phyloP scores from a whole-genome alignment of 2,329 filamentous ascomycete genomes.

The Spiromastix sp. region DNA sequence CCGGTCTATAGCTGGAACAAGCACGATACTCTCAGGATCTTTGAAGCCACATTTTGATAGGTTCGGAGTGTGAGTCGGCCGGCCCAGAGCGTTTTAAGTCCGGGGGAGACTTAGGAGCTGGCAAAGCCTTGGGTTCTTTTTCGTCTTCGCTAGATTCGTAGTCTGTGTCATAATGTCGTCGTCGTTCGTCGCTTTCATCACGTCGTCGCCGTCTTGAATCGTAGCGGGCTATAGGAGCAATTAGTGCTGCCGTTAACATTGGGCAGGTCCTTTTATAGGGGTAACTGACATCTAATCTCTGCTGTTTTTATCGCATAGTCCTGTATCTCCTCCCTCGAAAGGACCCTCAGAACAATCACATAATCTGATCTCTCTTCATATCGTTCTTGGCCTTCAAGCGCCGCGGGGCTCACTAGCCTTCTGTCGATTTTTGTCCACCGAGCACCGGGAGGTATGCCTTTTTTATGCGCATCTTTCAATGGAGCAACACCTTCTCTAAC shows the following conservation, averaged over 20 bases:
- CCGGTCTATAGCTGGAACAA: too few relatives aligned
- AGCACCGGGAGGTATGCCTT: slow-evolving; percentile 66
- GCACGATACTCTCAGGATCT: too few relatives aligned
- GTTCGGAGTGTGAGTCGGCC: neutral
- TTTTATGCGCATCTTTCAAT: slow-evolving; percentile 75
- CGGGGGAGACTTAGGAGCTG: slow-evolving; percentile 1
- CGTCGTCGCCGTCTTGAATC: slow-evolving; percentile 1
- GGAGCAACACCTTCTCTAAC: slow-evolving; percentile 84
- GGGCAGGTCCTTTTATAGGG: neutral
- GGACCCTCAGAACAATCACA: slow-evolving; percentile 80
- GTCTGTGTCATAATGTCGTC: neutral
- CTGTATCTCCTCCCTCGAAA: slow-evolving; percentile 84
- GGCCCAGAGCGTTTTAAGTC: neutral
- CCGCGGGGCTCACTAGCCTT: slow-evolving; percentile 79
- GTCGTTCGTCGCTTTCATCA: too few relatives aligned
- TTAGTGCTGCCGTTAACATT: neutral
- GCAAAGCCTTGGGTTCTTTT: slow-evolving; percentile 1
- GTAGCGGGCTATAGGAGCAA: slow-evolving; percentile 15
- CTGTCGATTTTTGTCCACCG: slow-evolving; percentile 91
- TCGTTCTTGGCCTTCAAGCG: slow-evolving; percentile 73
- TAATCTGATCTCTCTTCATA: slow-evolving; percentile 89
- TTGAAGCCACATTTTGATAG: neutral
- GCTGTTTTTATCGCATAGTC: slow-evolving; percentile 72
- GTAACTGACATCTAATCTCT: slow-evolving; percentile 61
- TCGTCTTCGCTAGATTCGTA: slow-evolving; percentile 1